A percentile compares a stretch with the other conserved stretches of the same genome.
These are phyloP conservation scores for Colletotrichum zoysiae DNA, from an alignment of 2,329 filamentous ascomycete species.

Conservation along the genomic window DNA sequence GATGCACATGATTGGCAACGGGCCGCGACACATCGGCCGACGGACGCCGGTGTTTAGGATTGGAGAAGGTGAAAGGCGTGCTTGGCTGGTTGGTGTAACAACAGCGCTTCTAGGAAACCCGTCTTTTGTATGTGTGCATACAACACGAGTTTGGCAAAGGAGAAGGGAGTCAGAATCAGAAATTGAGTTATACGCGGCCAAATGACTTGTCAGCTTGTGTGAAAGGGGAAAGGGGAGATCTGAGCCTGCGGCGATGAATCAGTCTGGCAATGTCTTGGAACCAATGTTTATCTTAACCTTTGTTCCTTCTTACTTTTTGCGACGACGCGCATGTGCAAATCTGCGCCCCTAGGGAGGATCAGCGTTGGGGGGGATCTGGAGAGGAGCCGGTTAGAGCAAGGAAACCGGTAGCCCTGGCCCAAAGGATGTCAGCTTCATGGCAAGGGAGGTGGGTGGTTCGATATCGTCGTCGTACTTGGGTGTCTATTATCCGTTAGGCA, in stretches of 20 bases:
- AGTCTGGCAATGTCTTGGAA: slow-evolving; percentile 1
- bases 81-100: slow-evolving; percentile 28
- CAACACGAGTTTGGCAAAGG: slow-evolving; percentile 11
- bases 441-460: slow-evolving; percentile 10
- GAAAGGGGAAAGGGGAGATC: slow-evolving; percentile 8
- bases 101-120: slow-evolving; percentile 10
- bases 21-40: slow-evolving; percentile 30
- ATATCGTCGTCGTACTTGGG: slow-evolving; percentile 1
- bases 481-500: background rate
- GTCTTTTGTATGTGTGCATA: background rate
- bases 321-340: slow-evolving; percentile 11
- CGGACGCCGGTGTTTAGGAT: slow-evolving; percentile 4
- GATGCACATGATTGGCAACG: slow-evolving; percentile 23
- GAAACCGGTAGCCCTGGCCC: slow-evolving; percentile 4
- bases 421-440: slow-evolving; percentile 7
- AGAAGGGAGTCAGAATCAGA: background rate
- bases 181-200: slow-evolving; percentile 2
- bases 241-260: slow-evolving; percentile 19
- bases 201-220: slow-evolving; percentile 13
- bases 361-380: background rate
- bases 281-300: slow-evolving; percentile 28
- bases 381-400: background rate
- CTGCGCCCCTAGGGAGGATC: slow-evolving; percentile 17
- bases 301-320: slow-evolving; percentile 10
- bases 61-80: slow-evolving; percentile 1